Percentiles rank a stretch among this genome's conserved stretches.
phyloP scores from a whole-genome alignment of 1,139 yeast species.

The Hemisphaericaspora xylofermentans region DNA sequence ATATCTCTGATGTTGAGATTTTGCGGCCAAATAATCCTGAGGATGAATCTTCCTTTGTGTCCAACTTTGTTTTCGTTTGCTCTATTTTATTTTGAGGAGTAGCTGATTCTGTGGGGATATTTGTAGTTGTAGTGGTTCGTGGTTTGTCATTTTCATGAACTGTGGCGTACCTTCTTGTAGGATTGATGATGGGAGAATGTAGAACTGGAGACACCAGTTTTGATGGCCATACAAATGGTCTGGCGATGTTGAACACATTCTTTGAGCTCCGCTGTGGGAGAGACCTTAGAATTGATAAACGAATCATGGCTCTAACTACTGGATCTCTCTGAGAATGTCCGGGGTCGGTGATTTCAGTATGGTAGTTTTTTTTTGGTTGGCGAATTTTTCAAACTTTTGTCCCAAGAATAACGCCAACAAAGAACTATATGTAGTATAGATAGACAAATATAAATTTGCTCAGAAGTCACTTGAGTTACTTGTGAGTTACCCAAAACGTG shows the following conservation, averaged over 20 bases:
- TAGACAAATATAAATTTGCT: too few species aligned
- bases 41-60: constrained; percentile 2
- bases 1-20: constrained; percentile 51
- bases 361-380: neutral
- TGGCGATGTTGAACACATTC: neutral
- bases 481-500: too few species aligned
- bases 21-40: constrained; percentile 24
- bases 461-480: too few species aligned
- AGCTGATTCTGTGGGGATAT: neutral
- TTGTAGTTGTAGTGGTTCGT: neutral
- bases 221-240: neutral
- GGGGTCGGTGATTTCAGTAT: neutral
- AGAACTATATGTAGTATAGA: too few species aligned
- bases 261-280: neutral
- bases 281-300: neutral
- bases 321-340: neutral
- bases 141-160: neutral
- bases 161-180: neutral
- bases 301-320: neutral
- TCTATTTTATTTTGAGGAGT: too few species aligned
- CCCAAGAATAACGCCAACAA: too few species aligned
- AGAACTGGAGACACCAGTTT: neutral
- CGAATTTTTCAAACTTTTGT: neutral
- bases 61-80: neutral
- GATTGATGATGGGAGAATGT: neutral